Base-by-base conservation (phyloP, 2,329 filamentous ascomycete species). In the Fusarium dlaminii region DNA sequence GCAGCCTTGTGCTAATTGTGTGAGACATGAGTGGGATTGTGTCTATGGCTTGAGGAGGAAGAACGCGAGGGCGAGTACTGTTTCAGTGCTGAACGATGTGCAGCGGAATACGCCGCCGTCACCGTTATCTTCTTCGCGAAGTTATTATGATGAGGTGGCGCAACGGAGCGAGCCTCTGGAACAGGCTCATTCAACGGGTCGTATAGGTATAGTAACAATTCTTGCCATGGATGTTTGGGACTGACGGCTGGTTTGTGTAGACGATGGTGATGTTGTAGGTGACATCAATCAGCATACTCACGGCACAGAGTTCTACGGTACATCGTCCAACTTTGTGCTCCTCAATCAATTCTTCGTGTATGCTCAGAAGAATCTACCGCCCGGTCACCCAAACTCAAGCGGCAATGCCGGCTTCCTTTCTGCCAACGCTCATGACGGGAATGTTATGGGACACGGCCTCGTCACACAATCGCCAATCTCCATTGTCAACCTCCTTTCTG, bases 291-390 rank as follows among this genome's bases (percentile, higher is more conserved):
- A 63, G 20, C 60, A 63, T 7, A 63, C 60, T 5, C 60, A 63
- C 9, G 60, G 60, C 3, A 63, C 60, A 6, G 60, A 63, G 32
- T 63, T 59, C 39, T 63, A 63, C 20, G 60, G 60, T 2, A 63
- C 60, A 15, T 63, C 60, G 4, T 63, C 60, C 17, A 63, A 63
- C 22, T 63, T 63, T 45, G 60, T 63, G 2, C 40, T 63, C 1
- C 60, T 63, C 14, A 63, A 63, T 17, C 60, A 63, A 27, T 63
- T 63, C n/a, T 63, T 63, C 18, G 24, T 59, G 6, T 63, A 63
- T 27, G 60, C 60, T 12, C 60, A 63, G 22, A 58, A 63, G 22
- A 45, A 46, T 14, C n/a, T 63, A 12, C 60, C 52, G 14, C 32
- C 51, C 3, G 22, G 52, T 6, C 17, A 57, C 8, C n/a, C 51